phyloP scores from a whole-genome alignment of 1,139 yeast genomes.

The Trichomonascaceae sp. region DNA sequence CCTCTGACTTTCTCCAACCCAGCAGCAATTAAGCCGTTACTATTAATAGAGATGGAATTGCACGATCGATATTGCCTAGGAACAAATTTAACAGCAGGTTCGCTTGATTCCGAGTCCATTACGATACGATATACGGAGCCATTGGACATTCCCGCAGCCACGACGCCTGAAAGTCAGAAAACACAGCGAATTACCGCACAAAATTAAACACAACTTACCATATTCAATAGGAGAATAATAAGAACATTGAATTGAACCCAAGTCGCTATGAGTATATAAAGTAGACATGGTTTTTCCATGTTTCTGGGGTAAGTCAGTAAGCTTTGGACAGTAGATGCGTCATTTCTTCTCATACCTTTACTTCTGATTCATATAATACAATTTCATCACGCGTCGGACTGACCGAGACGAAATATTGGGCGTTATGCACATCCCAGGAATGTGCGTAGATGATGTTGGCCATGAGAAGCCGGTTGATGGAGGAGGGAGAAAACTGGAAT shows the following conservation, averaged over 20 bases:
- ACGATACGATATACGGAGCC: conserved; percentile 66
- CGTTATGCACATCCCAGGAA: conserved; percentile 52
- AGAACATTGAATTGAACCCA: conserved; percentile 66
- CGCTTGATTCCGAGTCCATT: conserved; percentile 36
- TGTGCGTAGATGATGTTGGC: conserved; percentile 45
- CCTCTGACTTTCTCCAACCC: conserved; percentile 78
- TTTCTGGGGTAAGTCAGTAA: conserved; percentile 21
- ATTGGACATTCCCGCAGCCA: conserved; percentile 67
- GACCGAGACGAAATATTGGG: conserved; percentile 56
- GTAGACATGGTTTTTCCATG: conserved; percentile 2
- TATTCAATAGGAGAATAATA: conserved; percentile 52
- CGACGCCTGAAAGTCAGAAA: conserved; percentile 30
- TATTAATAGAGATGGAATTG: conserved; percentile 65
- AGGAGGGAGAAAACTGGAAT: not conserved
- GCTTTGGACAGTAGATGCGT: not conserved
- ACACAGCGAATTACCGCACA: too few species aligned
- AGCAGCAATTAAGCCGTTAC: conserved; percentile 60
- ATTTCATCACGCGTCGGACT: conserved; percentile 68
- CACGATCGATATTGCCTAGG: conserved; percentile 72
- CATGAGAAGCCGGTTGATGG: conserved; percentile 10
- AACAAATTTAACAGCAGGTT: conserved; percentile 43
- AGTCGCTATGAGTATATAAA: conserved; percentile 38
- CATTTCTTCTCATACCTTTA: not conserved
- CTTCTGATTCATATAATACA: conserved; percentile 47
- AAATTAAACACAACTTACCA: conserved; percentile 34